Evolutionary conservation across 768 basidiomycete genomes (phyloP).

Genomic region (Sistotremastrum niveocremeum): DNA sequence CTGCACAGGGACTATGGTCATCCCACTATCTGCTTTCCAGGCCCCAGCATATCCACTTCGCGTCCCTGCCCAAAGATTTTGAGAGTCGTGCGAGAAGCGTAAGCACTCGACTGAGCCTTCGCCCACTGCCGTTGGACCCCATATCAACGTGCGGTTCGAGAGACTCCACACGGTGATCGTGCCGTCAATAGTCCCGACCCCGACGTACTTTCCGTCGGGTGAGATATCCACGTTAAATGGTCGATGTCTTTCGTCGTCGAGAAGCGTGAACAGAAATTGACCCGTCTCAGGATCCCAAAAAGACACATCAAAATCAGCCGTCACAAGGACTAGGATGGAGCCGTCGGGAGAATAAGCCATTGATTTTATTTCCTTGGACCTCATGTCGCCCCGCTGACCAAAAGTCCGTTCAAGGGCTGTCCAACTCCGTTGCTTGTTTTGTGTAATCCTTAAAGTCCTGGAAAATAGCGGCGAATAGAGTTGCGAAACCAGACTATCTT

Average conservation of each 20-base stretch:
- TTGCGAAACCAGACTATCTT: constrained; percentile 11
- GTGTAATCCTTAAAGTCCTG: constrained; percentile 29
- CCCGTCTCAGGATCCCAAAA: too few relatives aligned
- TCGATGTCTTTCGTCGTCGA: too few relatives aligned
- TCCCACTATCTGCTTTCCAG: constrained; percentile 11
- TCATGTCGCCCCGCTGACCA: constrained; percentile 1
- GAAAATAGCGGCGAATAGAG: constrained; percentile 24
- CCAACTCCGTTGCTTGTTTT: constrained; percentile 27
- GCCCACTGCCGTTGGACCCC: constrained; percentile 2
- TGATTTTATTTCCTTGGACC: neutral
- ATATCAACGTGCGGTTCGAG: neutral
- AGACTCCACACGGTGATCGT: too few relatives aligned
- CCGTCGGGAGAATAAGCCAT: too few relatives aligned
- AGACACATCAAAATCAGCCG: too few relatives aligned
- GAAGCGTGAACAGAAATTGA: too few relatives aligned
- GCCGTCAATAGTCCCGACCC: too few relatives aligned
- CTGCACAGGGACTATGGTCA: neutral
- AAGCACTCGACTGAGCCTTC: neutral
- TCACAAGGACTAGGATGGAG: too few relatives aligned
- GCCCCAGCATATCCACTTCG: constrained; percentile 6
- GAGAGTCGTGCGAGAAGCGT: constrained; percentile 8
- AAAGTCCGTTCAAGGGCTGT: constrained; percentile 18
- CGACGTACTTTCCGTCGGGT: too few relatives aligned
- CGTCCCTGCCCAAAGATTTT: constrained; percentile 10
- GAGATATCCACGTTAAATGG: too few relatives aligned